A percentile compares a stretch with the other conserved stretches of the same genome.
phyloP scores from a whole-genome alignment of 768 basidiomycete species.

The Tricholoma saponaceum region DNA sequence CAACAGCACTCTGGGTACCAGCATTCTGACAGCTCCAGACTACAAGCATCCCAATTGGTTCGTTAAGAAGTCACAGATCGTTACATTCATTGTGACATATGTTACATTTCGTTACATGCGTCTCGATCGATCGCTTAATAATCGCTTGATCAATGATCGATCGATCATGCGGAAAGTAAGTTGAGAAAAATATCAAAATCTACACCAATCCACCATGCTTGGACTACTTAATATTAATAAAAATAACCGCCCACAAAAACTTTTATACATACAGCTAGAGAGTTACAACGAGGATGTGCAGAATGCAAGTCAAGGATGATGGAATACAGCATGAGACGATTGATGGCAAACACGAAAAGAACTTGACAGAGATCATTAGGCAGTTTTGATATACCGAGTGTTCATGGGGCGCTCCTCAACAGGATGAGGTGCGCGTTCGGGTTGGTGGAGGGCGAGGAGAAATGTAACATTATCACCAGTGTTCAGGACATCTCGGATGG shows the following conservation, averaged over 20 bases:
- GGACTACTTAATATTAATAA: constrained; percentile 7
- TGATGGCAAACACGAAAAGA: constrained; percentile 5
- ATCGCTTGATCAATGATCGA: neutral
- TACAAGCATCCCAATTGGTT: neutral
- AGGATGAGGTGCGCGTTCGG: constrained; percentile 27
- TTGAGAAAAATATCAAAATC: neutral
- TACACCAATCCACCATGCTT: neutral
- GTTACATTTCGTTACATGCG: neutral
- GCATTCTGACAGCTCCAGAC: constrained; percentile 4
- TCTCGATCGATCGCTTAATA: neutral
- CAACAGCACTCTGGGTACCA: constrained; percentile 16
- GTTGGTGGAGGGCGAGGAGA: constrained; percentile 60
- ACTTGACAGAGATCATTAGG: constrained; percentile 23
- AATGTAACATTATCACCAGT: constrained; percentile 61
- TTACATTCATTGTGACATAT: neutral
- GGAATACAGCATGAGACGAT: constrained; percentile 10
- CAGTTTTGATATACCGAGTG: constrained; percentile 39
- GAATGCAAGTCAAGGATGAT: constrained; percentile 9
- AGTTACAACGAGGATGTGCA: constrained; percentile 14
- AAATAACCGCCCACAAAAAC: constrained; percentile 3
- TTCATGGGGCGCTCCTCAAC: constrained; percentile 26
- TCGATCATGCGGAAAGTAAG: neutral
- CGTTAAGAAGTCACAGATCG: neutral
- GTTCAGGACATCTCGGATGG: constrained; percentile 65
- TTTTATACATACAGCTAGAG: constrained; percentile 13